These are phyloP conservation scores for Rhododendron williamsianum DNA, from an alignment of 148 eudicot genomes.

Conservation along the genomic window DNA sequence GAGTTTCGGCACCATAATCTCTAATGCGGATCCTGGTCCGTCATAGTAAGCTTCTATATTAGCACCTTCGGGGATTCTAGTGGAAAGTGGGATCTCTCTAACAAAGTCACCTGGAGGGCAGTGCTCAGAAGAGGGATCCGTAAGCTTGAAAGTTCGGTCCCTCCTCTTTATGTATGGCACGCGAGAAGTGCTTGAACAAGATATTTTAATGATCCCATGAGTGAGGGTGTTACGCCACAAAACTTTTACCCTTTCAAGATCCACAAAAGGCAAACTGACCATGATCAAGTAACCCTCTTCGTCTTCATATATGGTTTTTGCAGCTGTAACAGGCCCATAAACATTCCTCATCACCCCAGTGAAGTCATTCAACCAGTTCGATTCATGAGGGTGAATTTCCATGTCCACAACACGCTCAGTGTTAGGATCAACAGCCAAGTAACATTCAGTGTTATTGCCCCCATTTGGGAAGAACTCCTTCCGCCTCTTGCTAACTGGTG, in stretches of 20 bases:
- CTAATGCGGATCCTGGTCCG: slow-evolving; percentile 38
- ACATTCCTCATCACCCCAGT: slow-evolving; percentile 44
- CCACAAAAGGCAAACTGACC: slow-evolving; percentile 50
- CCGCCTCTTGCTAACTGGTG: slow-evolving; percentile 42
- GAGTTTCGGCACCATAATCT: slow-evolving; percentile 57
- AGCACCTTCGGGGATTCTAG: slow-evolving; percentile 61
- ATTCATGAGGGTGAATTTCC: slow-evolving; percentile 33
- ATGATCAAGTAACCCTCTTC: slow-evolving; percentile 40
- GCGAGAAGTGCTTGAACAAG: slow-evolving; percentile 42
- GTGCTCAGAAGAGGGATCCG: slow-evolving; percentile 48
- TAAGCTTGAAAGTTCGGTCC: slow-evolving; percentile 44
- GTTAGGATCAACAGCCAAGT: slow-evolving; percentile 29
- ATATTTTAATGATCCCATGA: slow-evolving; percentile 48
- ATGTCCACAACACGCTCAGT: slow-evolving; percentile 19
- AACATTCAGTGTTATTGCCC: slow-evolving; percentile 28
- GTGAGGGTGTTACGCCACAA: slow-evolving; percentile 53
- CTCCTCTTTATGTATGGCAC: slow-evolving; percentile 38
- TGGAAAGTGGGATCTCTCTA: slow-evolving; percentile 46
- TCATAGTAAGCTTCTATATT: slow-evolving; percentile 52
- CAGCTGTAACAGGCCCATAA: slow-evolving; percentile 54
- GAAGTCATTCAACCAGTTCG: slow-evolving; percentile 39
- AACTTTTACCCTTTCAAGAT: slow-evolving; percentile 48
- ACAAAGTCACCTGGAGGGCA: slow-evolving; percentile 61
- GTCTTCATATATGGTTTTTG: slow-evolving; percentile 50
- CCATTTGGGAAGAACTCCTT: slow-evolving; percentile 35